These are phyloP conservation scores for Aspergillus haitiensis DNA, from an alignment of 495 filamentous ascomycete species.

Conservation along the genomic window DNA sequence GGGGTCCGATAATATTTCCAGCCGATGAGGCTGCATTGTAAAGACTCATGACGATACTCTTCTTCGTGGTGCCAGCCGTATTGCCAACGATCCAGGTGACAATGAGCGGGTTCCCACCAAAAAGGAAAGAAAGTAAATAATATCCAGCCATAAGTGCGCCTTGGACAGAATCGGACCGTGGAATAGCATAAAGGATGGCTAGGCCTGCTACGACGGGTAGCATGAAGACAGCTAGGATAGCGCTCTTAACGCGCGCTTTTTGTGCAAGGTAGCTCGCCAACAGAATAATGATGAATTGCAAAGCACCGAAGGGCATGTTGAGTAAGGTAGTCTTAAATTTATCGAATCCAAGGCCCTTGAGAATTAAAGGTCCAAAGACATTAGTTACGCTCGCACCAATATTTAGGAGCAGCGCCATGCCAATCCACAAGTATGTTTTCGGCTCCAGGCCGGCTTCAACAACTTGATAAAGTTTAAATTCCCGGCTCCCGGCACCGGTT, in stretches of 20 bases:
- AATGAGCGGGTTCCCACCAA: constrained; percentile 51
- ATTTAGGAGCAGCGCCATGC: constrained; percentile 59
- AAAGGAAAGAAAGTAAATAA: constrained; percentile 63
- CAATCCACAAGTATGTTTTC: constrained; percentile 51
- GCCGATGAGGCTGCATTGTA: constrained; percentile 46
- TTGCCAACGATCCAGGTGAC: constrained; percentile 54
- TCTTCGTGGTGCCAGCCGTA: constrained; percentile 53
- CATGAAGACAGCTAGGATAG: constrained; percentile 48
- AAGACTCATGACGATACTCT: constrained; percentile 53
- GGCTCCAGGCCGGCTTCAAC: constrained; percentile 47
- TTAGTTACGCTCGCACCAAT: constrained; percentile 61
- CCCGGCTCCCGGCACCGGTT: constrained; percentile 52
- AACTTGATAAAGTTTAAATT: constrained; percentile 50
- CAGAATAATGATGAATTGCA: constrained; percentile 48
- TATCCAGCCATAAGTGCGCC: constrained; percentile 55
- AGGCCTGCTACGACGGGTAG: constrained; percentile 59
- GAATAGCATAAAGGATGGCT: constrained; percentile 54
- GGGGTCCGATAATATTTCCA: constrained; percentile 51
- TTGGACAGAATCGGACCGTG: constrained; percentile 39
- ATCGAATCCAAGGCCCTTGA: constrained; percentile 60
- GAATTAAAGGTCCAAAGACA: constrained; percentile 60
- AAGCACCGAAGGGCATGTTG: constrained; percentile 51
- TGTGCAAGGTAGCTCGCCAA: constrained; percentile 48
- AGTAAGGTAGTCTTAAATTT: constrained; percentile 53
- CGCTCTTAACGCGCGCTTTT: constrained; percentile 51